Base-by-base conservation (phyloP, 148 eudicot genomes). In the Fagopyrum esculentum region DNA sequence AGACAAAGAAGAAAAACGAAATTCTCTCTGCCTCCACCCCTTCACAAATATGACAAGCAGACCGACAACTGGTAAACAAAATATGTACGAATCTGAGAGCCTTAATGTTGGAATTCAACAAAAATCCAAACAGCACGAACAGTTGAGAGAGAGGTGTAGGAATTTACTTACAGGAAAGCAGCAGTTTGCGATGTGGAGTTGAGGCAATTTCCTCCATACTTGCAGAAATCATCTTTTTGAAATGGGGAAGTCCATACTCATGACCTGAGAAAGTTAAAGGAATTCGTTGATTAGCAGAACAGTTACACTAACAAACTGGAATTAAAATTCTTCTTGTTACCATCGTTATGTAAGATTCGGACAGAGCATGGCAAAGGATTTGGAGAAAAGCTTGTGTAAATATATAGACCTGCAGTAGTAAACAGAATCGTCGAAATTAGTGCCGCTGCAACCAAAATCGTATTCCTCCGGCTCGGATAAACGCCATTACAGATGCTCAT, bases 111-210 rank as follows among this genome's bases (percentile, higher is more conserved):
- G 3, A 35, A 49, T 48, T 48, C 26, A 17, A 5, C 77, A 74
- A 64, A 30, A 73, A 43, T 47, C 40, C 60, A 49, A 52, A 17
- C n/a, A 8, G 7, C 29, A 15, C 30, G 5, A n/a, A 68, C 13
- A 47, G 9, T 60, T 63, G 75, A 56, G 69, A 71, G 12, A 11
- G 79, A 74, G 70, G 22, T 47, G 16, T 74, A 69, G 71, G 17
- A n/a, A 9, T 35, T 35, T 1, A 60, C 77, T 77, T 88, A 88
- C 92, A 74, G 2, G 48, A 76, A 76, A 43, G 74, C 69, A 88
- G 84, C 51, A 88, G 80, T 76, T 88, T 88, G 44, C 92, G 85
- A 72, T 88, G 86, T 30, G 85, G 81, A 30, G 76, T 57, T 26
- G 81, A 74, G 45, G 60, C 64, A n/a, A 61, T 79, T 69, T 70